These are phyloP conservation scores for Eucalyptus shirleyi DNA, from an alignment of 345 rosid genomes.

Conservation along the genomic window DNA sequence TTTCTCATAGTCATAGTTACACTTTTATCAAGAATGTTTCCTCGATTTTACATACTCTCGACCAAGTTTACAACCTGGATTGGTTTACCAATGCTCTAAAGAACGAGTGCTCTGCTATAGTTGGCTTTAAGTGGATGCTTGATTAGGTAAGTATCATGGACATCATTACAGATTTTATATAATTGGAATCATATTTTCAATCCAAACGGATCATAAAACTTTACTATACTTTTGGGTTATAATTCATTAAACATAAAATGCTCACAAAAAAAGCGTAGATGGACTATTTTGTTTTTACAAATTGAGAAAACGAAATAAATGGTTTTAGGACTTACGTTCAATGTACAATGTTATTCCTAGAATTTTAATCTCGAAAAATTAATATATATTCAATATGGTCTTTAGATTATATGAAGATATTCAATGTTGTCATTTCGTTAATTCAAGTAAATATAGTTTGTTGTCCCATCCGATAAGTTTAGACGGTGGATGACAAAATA, in stretches of 20 bases:
- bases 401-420: too few species aligned
- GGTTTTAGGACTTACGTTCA: too few species aligned
- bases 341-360: neutral
- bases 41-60: neutral
- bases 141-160: constrained; percentile 48
- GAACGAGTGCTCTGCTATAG: constrained; percentile 78
- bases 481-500: neutral
- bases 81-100: constrained; percentile 80
- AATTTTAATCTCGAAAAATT: too few species aligned
- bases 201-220: neutral
- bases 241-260: neutral
- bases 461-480: neutral
- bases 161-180: neutral
- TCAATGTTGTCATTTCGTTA: neutral
- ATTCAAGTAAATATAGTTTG: too few species aligned
- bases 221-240: neutral
- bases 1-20: too few species aligned
- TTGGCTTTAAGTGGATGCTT: constrained; percentile 99
- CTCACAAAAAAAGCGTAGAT: neutral
- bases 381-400: neutral
- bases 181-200: neutral
- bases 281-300: neutral
- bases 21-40: neutral
- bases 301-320: neutral
- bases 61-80: constrained; percentile 50